phyloP scores from a whole-genome alignment of 805 yeast species.

The Candida nemodendra region DNA sequence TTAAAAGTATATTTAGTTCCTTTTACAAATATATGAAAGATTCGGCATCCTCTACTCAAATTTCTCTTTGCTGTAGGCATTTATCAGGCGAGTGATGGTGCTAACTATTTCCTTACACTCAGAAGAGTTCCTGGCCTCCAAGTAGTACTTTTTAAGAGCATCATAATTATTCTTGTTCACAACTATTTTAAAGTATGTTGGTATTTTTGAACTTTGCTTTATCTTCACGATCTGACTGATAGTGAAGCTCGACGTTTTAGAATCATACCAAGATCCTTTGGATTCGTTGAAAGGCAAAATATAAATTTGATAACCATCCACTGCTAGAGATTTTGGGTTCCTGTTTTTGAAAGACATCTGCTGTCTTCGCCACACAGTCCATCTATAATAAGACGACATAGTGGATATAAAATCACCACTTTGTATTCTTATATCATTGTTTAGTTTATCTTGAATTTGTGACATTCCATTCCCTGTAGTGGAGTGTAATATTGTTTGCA shows the following conservation, averaged over 20 bases:
- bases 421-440: constrained; percentile 3
- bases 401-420: constrained; percentile 7
- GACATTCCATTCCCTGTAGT: constrained; percentile 10
- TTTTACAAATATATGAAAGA: neutral
- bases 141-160: constrained; percentile 78
- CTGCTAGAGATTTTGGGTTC: constrained; percentile 78
- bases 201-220: constrained; percentile 74
- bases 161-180: constrained; percentile 54
- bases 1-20: too few species aligned
- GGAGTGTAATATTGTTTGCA: constrained; percentile 27
- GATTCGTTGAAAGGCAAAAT: constrained; percentile 82
- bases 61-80: constrained; percentile 39
- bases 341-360: constrained; percentile 78
- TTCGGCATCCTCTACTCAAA: neutral
- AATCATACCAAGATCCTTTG: constrained; percentile 56
- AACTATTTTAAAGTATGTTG: constrained; percentile 77
- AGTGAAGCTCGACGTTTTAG: constrained; percentile 85
- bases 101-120: constrained; percentile 75
- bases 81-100: constrained; percentile 59
- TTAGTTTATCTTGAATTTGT: constrained; percentile 1
- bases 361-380: constrained; percentile 86
- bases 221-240: constrained; percentile 71
- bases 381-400: constrained; percentile 66
- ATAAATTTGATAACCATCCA: constrained; percentile 93
- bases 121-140: constrained; percentile 64